Evolutionary conservation across 179 eudicot genomes (phyloP), one percentile per base, ranked within the genome.

Genomic region (Drosera spatulata): DNA sequence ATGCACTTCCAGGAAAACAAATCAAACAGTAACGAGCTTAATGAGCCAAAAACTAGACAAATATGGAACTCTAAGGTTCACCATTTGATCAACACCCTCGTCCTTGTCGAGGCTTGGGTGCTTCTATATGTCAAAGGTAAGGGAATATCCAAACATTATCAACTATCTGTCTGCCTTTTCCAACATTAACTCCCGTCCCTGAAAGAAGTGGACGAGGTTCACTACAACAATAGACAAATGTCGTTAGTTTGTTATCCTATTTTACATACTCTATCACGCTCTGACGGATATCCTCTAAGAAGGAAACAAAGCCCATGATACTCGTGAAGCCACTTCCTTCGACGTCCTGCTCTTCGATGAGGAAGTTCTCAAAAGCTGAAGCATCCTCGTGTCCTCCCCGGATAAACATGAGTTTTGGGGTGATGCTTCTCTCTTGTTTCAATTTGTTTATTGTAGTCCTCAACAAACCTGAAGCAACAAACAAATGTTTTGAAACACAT

Each of bases 321-420:
- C 90, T 83, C 10, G 93, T 77, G 75, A 86, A 89, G 60, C 95
- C 95, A 63, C 77, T 76, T 53, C 99, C 96, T 56, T 77, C 93
- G 9, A 93, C 97, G 65, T 93, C 93, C 72, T 93, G 99, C 67
- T 93, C 99, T 73, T 93, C 99, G 49, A 93, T 93, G 40, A 91
- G 93, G 72, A 80, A 86, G 68, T 77, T 91, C 75, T 91, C 98
- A 55, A 91, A 91, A 13, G 73, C 63, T 2, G 96, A 75, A 53
- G 95, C 84, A 74, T 91, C 98, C 61, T 91, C 95, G 52, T 86
- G 85, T 42, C 95, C 95, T 61, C 89, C 98, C 13, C 86, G 77
- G 42, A 91, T 82, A 78, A 91, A 88, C 13, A 82, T 39, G 50
- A 91, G 96, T 61, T 85, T 88, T 0, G 98, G 98, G 6, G 98